phyloP scores from a whole-genome alignment of 257 asterid species.

The Solanum bulbocastanum region DNA sequence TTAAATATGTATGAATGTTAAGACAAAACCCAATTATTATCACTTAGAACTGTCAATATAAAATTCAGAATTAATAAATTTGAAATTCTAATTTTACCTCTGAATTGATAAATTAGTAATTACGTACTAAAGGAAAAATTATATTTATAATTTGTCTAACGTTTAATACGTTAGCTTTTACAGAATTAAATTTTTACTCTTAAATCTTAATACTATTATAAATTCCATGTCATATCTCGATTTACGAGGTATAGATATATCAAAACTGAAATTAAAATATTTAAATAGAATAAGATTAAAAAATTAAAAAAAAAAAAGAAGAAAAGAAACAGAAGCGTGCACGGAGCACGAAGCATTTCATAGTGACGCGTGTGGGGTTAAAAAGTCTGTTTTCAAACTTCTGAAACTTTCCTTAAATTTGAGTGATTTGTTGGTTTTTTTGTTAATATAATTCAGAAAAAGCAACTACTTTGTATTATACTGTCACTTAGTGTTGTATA shows the following conservation, averaged over 20 bases:
- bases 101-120: neutral
- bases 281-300: neutral
- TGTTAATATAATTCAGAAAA: neutral
- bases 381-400: constrained; percentile 12
- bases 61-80: too few relatives aligned
- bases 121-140: too few relatives aligned
- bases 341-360: constrained; percentile 12
- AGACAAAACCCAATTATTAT: too few relatives aligned
- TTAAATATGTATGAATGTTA: too few relatives aligned
- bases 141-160: too few relatives aligned
- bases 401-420: neutral
- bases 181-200: too few relatives aligned
- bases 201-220: too few relatives aligned
- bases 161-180: neutral
- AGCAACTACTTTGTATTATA: neutral
- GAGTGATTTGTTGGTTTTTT: neutral
- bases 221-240: neutral
- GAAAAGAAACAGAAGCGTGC: neutral
- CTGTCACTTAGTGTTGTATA: neutral
- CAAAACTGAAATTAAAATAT: neutral
- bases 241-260: neutral
- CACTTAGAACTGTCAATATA: too few relatives aligned
- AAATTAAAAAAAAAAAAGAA: neutral
- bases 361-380: constrained; percentile 26
- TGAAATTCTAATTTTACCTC: too few relatives aligned